These are phyloP conservation scores for Hydnum rufescens DNA, from an alignment of 768 basidiomycete genomes.

Conservation along the genomic window DNA sequence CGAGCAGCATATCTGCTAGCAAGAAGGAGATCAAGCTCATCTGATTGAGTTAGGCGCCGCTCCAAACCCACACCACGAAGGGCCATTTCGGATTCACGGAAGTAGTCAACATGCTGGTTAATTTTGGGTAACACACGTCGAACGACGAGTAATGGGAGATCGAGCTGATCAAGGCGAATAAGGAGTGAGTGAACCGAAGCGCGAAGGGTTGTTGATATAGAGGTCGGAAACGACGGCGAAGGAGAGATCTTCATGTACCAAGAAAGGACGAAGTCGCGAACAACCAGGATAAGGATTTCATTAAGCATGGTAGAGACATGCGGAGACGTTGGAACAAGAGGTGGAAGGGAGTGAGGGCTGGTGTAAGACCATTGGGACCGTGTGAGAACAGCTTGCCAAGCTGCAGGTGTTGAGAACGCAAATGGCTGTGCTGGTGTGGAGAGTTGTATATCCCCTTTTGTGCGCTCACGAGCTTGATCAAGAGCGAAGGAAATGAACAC, in stretches of 20 bases:
- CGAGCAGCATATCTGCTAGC: constrained; percentile 58
- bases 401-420: constrained; percentile 78
- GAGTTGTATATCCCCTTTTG: too few species aligned
- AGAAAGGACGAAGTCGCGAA: constrained; percentile 67
- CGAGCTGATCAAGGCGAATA: constrained; percentile 35
- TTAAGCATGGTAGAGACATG: constrained; percentile 54
- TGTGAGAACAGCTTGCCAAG: constrained; percentile 79
- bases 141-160: constrained; percentile 57
- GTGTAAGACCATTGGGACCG: constrained; percentile 80
- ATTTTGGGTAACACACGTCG: constrained; percentile 75
- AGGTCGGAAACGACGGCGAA: constrained; percentile 73
- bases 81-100: constrained; percentile 73
- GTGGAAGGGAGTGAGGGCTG: constrained; percentile 43
- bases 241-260: constrained; percentile 83
- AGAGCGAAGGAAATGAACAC: constrained; percentile 12
- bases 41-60: constrained; percentile 68
- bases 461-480: constrained; percentile 7
- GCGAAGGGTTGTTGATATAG: constrained; percentile 60
- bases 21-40: constrained; percentile 71
- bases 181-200: constrained; percentile 39
- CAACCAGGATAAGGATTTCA: constrained; percentile 59
- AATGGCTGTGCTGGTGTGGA: constrained; percentile 46
- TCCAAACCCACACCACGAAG: constrained; percentile 67
- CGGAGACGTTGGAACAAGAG: constrained; percentile 42
- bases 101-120: constrained; percentile 76